Conservation (phyloP, 352 stramenopile genomes). For the Pythium rishiriense region DNA sequence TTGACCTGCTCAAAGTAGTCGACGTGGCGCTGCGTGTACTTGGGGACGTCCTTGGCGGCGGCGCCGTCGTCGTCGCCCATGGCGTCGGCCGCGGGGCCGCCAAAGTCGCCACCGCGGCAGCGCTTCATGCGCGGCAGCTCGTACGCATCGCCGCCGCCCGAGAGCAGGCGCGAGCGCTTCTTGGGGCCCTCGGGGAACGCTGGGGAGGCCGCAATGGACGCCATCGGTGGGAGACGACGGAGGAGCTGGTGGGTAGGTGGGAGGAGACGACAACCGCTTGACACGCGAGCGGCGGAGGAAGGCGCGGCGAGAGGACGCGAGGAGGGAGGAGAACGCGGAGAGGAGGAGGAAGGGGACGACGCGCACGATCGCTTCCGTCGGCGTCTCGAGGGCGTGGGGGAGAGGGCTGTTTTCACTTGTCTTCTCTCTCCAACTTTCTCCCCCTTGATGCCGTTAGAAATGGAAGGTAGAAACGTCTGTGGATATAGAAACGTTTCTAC, state of each 20-base stretch:
- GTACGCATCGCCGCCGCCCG: constrained; percentile 40
- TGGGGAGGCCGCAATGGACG: constrained; percentile 74
- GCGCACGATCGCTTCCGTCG: constrained; percentile 23
- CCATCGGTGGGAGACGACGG: constrained; percentile 36
- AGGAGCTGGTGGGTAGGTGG: too few relatives aligned
- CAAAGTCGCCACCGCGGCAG: constrained; percentile 32
- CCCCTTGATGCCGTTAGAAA: constrained; percentile 28
- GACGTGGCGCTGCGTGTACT: constrained; percentile 86
- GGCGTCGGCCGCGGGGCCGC: constrained; percentile 27
- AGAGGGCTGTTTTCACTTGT: neutral
- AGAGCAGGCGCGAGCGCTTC: constrained; percentile 65
- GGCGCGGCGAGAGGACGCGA: constrained; percentile 1
- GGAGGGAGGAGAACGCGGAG: constrained; percentile 2
- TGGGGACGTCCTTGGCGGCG: constrained; percentile 51
- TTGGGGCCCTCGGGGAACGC: constrained; percentile 69
- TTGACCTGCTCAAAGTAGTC: constrained; percentile 89
- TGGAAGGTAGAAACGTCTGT: constrained; percentile 17
- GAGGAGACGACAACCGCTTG: too few relatives aligned
- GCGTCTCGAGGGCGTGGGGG: constrained; percentile 1
- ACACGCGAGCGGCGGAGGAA: too few relatives aligned
- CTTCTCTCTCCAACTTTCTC: constrained; percentile 3
- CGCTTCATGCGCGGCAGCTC: constrained; percentile 66
- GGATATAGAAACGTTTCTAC: constrained; percentile 25
- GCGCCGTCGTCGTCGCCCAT: constrained; percentile 30
- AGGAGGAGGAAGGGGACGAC: neutral